A percentile compares a stretch with the other conserved stretches of the same genome.
Conservation (phyloP, 768 basidiomycete species). For the Tulasnella sp. region DNA sequence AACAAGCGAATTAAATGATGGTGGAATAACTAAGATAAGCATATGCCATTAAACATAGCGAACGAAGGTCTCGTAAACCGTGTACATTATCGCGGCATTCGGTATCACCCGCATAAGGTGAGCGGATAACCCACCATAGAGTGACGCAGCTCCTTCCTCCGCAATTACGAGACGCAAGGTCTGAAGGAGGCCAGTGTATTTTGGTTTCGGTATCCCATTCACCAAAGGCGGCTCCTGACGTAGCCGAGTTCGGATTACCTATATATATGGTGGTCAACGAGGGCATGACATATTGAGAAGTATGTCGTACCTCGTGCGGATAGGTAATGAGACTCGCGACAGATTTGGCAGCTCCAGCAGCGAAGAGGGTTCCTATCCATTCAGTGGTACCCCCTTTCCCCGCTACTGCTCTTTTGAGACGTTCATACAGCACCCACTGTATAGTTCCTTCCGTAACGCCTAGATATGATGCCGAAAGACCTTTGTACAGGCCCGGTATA, state of each 20-base stretch:
- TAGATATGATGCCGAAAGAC: slow-evolving; percentile 85
- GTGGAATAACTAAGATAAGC: background rate
- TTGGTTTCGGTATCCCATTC: slow-evolving; percentile 45
- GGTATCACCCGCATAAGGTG: slow-evolving; percentile 96
- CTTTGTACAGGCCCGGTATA: slow-evolving; percentile 82
- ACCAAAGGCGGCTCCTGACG: slow-evolving; percentile 61
- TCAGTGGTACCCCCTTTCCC: slow-evolving; percentile 45
- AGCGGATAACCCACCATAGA: slow-evolving; percentile 88
- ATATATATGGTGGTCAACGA: too few species aligned
- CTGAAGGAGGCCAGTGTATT: slow-evolving; percentile 78
- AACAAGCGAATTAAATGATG: background rate
- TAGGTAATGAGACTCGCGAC: slow-evolving; percentile 93
- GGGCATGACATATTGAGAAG: too few species aligned
- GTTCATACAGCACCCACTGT: slow-evolving; percentile 95
- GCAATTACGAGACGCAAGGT: slow-evolving; percentile 72
- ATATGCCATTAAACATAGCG: slow-evolving; percentile 28
- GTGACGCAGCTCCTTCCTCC: slow-evolving; percentile 75
- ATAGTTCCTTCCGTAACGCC: slow-evolving; percentile 95
- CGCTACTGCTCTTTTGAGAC: slow-evolving; percentile 60
- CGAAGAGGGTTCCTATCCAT: slow-evolving; percentile 75
- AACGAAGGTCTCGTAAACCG: slow-evolving; percentile 78
- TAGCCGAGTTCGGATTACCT: slow-evolving; percentile 87
- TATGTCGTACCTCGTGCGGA: slow-evolving; percentile 75
- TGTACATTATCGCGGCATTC: slow-evolving; percentile 95
- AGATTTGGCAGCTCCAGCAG: slow-evolving; percentile 86